Conservation (phyloP, 306 rosid species). For the Vicia villosa region DNA sequence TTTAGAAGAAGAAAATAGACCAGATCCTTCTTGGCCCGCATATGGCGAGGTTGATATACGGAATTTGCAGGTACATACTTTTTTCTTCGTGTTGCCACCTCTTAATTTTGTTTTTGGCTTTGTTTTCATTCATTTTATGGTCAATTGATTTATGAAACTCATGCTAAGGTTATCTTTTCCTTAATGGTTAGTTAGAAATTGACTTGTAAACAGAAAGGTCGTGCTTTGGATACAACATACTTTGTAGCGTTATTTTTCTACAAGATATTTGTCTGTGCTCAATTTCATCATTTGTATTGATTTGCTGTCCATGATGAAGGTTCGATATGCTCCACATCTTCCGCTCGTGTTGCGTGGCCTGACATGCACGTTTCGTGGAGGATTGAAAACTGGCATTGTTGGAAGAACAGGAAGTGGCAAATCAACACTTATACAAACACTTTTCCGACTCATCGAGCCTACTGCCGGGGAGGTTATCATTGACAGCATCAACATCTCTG, state of each 20-base stretch:
- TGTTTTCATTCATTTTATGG: not conserved
- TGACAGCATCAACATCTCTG: constrained; percentile 61
- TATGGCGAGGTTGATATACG: constrained; percentile 66
- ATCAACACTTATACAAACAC: constrained; percentile 76
- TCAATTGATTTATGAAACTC: not conserved
- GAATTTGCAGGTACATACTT: constrained; percentile 62
- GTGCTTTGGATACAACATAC: not conserved
- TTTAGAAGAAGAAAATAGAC: constrained; percentile 57
- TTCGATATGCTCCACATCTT: constrained; percentile 84
- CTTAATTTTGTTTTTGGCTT: not conserved
- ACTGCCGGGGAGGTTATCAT: constrained; percentile 58
- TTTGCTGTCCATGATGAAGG: constrained; percentile 46
- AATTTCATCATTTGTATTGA: constrained; percentile 1
- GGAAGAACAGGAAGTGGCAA: constrained; percentile 95
- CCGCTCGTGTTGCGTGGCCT: constrained; percentile 85
- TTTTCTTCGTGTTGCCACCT: not conserved
- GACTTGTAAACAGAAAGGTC: not conserved
- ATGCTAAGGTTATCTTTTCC: not conserved
- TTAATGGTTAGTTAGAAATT: constrained; percentile 12
- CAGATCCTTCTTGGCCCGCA: constrained; percentile 69
- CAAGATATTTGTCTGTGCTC: not conserved
- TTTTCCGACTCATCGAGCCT: constrained; percentile 74
- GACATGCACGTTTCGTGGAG: constrained; percentile 72
- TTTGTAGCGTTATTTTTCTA: not conserved
- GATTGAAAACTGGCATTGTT: constrained; percentile 81